Base-by-base conservation (phyloP, 202 grass and related monocot species). In the Zoysia matrella region DNA sequence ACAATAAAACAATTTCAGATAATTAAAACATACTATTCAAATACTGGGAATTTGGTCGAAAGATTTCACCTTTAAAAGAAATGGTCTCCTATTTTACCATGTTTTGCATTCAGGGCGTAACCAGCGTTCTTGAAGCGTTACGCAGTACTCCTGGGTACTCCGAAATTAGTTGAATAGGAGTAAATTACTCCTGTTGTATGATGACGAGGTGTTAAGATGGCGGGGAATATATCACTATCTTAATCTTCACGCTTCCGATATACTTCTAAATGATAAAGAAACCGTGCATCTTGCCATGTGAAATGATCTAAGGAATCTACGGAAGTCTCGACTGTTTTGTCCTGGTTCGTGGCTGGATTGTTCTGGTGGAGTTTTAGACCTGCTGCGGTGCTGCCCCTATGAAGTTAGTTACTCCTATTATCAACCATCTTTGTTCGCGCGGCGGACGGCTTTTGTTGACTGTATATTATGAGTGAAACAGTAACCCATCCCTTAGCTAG, bases 381-480 rank as follows among this genome's bases (percentile, higher is more conserved):
- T 67, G 14, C 53, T 70, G 58, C 60, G 1, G 22, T 30, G 22
- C 22, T 30, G 22, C 22, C 22, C 22, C 40, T 13, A 12, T 11
- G 22, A 8, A 63, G 39, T 43, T 7, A 58, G 15, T 36, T 30
- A n/a, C n/a, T n/a, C n/a, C n/a, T n/a, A 7, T 14, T 44, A 56
- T 67, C 10, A 36, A 43, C 52, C 9, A 36, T 45, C 10, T 65
- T 22, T 52, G 41, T 53, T 16, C 45, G 39, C 61, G 16, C 8
- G 16, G 52, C 8, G 45, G 36, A 49, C 47, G 56, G 16, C 6
- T 48, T 76, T 63, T 75, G 53, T 69, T 79, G 83, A 79, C 74
- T 69, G 30, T 53, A 10, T 64, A 3, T 2, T 14, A 15, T 67
- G 68, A 39, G 41, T 63, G 71, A 13, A 45, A 44, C 58, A 75